phyloP scores from a whole-genome alignment of 192 early-diverging fungal genomes.

The Pilaira anomala region DNA sequence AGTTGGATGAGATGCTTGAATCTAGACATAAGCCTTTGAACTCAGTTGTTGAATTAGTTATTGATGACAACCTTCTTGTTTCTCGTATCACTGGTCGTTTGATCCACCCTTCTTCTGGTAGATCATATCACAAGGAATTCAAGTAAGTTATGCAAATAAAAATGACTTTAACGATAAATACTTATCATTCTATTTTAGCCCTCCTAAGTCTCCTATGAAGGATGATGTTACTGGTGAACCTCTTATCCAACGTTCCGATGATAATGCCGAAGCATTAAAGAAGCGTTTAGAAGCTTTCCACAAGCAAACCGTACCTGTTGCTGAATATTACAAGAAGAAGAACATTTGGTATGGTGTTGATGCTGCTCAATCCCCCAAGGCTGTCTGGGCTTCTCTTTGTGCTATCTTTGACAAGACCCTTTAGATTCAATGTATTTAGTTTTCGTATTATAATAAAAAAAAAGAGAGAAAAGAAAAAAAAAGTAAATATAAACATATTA shows the following conservation, averaged over 20 bases:
- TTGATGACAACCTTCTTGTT: slow-evolving; percentile 92
- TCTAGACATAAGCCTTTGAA: slow-evolving; percentile 73
- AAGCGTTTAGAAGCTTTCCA: slow-evolving; percentile 90
- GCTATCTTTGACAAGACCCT: slow-evolving; percentile 78
- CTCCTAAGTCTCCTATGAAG: slow-evolving; percentile 85
- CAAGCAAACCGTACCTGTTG: slow-evolving; percentile 78
- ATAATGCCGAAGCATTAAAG: slow-evolving; percentile 89
- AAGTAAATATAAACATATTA: too few species aligned
- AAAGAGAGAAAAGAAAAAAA: too few species aligned
- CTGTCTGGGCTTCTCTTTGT: slow-evolving; percentile 85
- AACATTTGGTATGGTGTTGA: slow-evolving; percentile 92
- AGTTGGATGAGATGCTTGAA: slow-evolving; percentile 95
- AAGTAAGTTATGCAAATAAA: slow-evolving; percentile 37
- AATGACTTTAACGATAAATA: neutral
- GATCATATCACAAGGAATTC: slow-evolving; percentile 97
- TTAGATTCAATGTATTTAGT: slow-evolving; percentile 17
- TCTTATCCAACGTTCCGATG: slow-evolving; percentile 94
- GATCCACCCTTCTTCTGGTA: slow-evolving; percentile 90
- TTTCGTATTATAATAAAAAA: neutral
- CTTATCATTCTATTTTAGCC: slow-evolving; percentile 41
- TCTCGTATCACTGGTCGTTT: slow-evolving; percentile 95
- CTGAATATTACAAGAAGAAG: slow-evolving; percentile 89
- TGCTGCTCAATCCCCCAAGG: slow-evolving; percentile 83
- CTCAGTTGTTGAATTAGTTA: slow-evolving; percentile 88
- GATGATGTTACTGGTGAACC: slow-evolving; percentile 99